These are phyloP conservation scores for Eleusine indica DNA, from an alignment of 176 grass and related monocot species.

Conservation along the genomic window DNA sequence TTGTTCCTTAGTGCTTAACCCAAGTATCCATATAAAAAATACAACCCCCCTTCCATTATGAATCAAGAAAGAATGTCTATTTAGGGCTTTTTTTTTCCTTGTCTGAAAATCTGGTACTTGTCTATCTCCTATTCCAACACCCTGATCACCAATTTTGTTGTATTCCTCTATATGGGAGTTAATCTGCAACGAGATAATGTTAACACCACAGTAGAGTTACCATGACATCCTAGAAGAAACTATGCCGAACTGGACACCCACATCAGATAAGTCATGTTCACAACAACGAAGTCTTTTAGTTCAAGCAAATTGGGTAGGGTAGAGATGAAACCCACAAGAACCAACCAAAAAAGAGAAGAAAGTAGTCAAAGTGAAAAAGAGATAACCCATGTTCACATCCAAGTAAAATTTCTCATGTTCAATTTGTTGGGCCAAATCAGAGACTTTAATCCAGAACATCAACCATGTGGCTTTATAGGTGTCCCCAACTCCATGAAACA, in stretches of 20 bases:
- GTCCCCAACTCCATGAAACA: neutral
- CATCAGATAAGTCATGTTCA: too few relatives aligned
- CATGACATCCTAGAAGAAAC: neutral
- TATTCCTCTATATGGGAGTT: neutral
- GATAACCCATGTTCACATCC: too few relatives aligned
- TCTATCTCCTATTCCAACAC: neutral
- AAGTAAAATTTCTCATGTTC: too few relatives aligned
- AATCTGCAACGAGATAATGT: neutral
- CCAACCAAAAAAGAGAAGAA: too few relatives aligned
- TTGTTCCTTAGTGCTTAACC: neutral
- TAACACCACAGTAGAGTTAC: neutral
- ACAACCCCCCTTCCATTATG: neutral
- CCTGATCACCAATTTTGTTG: neutral
- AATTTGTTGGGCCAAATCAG: neutral
- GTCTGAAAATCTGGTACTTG: neutral
- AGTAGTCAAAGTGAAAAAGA: too few relatives aligned
- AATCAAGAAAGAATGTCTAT: neutral
- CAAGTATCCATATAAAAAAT: neutral
- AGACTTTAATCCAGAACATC: neutral
- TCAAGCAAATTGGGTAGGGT: too few relatives aligned
- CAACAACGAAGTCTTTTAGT: too few relatives aligned
- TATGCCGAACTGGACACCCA: too few relatives aligned
- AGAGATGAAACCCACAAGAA: too few relatives aligned
- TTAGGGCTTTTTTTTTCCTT: neutral
- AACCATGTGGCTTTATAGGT: neutral